A percentile compares a stretch with the other conserved stretches of the same genome.
phyloP scores from a whole-genome alignment of 345 rosid genomes.

The Firmiana major region DNA sequence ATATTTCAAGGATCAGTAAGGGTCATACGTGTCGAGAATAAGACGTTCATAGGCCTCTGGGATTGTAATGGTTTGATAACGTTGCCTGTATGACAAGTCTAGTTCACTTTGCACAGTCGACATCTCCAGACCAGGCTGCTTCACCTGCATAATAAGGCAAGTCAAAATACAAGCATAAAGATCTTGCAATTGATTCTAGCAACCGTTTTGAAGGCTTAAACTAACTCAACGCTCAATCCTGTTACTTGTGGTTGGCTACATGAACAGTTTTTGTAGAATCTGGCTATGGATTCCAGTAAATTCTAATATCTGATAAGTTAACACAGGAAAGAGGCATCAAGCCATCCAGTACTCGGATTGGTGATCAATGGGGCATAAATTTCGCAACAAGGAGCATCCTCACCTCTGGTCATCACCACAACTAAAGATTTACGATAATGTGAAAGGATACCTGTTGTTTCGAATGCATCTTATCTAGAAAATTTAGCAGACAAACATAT shows the following conservation, averaged over 20 bases:
- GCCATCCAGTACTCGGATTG: not conserved
- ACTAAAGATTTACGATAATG: not conserved
- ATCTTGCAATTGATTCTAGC: not conserved
- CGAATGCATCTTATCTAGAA: not conserved
- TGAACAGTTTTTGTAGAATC: not conserved
- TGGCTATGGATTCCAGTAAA: not conserved
- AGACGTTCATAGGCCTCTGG: constrained; percentile 99
- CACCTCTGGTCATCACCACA: not conserved
- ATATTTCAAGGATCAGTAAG: not conserved
- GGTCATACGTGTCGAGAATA: constrained; percentile 86
- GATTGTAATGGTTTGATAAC: constrained; percentile 71
- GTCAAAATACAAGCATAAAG: not conserved
- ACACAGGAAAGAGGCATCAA: not conserved
- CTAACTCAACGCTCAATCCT: not conserved
- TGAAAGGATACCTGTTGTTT: not conserved
- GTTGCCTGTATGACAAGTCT: constrained; percentile 89
- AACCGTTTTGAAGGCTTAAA: not conserved
- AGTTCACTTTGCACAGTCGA: constrained; percentile 90
- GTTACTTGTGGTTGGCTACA: not conserved
- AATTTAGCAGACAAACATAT: not conserved
- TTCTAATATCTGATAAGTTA: not conserved
- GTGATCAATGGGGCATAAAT: not conserved
- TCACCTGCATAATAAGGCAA: constrained; percentile 55
- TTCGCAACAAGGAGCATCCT: not conserved
- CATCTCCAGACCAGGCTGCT: constrained; percentile 98